Conservation (phyloP, 495 filamentous ascomycete species). For the Oidiodendron maius region DNA sequence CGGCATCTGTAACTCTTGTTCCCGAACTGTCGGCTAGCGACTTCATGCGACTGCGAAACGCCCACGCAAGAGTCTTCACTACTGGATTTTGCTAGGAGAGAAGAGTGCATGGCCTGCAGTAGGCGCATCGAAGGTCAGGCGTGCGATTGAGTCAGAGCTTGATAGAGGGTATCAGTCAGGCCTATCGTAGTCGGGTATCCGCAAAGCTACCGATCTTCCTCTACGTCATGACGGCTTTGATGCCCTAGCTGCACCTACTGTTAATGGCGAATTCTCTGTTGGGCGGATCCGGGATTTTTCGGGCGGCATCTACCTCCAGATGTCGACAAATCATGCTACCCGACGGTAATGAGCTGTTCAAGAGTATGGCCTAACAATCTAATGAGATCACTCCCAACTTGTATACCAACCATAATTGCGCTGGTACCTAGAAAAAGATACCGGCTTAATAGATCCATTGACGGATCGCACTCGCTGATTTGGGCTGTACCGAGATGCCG, state of each 20-base stretch:
- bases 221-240: conserved; percentile 1
- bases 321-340: conserved; percentile 1
- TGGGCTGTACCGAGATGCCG: too few relatives aligned
- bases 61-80: conserved; percentile 70
- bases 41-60: conserved; percentile 68
- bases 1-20: conserved; percentile 73
- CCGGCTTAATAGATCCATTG: too few relatives aligned
- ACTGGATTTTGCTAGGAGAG: conserved; percentile 85
- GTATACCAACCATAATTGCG: too few relatives aligned
- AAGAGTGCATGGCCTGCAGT: conserved; percentile 90
- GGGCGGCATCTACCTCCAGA: not conserved
- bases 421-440: too few relatives aligned
- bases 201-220: conserved; percentile 1
- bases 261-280: conserved; percentile 1
- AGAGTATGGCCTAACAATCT: too few relatives aligned
- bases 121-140: conserved; percentile 73
- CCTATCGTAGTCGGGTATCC: too few relatives aligned
- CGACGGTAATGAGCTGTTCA: not conserved
- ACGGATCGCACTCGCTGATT: too few relatives aligned
- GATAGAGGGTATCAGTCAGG: conserved; percentile 79
- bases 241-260: conserved; percentile 2
- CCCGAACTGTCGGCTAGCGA: conserved; percentile 70
- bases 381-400: too few relatives aligned
- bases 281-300: not conserved
- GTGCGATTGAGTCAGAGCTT: conserved; percentile 79